Base-by-base conservation (phyloP, 345 rosid species). In the Microcos paniculata region DNA sequence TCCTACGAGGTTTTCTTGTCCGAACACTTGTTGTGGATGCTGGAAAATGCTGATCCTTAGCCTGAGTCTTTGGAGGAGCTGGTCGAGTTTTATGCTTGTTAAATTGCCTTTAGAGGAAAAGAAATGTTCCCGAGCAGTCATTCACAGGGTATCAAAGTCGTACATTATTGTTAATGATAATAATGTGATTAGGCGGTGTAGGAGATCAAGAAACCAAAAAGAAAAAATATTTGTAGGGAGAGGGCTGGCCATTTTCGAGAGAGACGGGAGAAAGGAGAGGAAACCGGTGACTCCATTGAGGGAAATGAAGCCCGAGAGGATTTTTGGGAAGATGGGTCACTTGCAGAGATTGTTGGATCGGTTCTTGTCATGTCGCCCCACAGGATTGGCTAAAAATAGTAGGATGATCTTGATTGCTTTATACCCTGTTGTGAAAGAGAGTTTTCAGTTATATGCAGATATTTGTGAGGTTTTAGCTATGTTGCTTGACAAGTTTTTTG, bases 1-100 rank as follows among this genome's bases (percentile, higher is more conserved):
- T 82, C 91, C 6, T 94, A 97, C 45, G 98, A 94, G 83, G 98
- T 94, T 58, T 97, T 94, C 9, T 63, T 94, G 91, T 94, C 92
- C 82, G 98, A 94, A 76, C 98, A 94, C 86, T 79, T 92, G 83
- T 94, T 92, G 35, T 94, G 98, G 98, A 94, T 94, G 98, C 83
- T 94, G 12, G 94, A 91, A 48, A 92, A 89, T 38, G 93, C 90
- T 0, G 94, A 91, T 71, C 86, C 93, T 21, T 89, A 84, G 12
- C 90, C 89, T 0, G 97, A 92, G 81, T 91, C 98, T 1, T 51
- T 91, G 52, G 89, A 91, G 43, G 97, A 94, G 78, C 90, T 94
- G 14, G 95, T 85, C 31, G 90, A 92, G 79, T 94, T 91, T 84
- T 94, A 94, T 79, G 90, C 90, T 18, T 94, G 92, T 64, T 94